Evolutionary conservation across 257 asterid genomes (phyloP), one percentile per base, ranked within the genome.

Genomic region (Scutellaria barbata): DNA sequence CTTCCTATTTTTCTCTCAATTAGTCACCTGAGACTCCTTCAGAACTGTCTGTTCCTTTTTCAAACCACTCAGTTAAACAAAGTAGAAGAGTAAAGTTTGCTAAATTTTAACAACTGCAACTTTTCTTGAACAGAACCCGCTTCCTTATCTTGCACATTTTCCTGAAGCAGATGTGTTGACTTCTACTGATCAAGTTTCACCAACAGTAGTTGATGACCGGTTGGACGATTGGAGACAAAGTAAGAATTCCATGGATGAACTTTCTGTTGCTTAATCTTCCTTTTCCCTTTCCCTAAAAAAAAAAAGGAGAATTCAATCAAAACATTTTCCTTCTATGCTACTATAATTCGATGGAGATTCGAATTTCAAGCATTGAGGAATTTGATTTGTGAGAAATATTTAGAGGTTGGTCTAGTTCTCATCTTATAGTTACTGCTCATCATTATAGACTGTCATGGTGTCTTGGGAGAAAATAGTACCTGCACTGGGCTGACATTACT

Each of bases 161-260:
- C 97, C 98, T 63, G 97, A 92, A 88, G 99, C 99, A 59, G 99
- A 95, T 73, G 82, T 95, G 81, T 83, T 95, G 81, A 89, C 98
- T 66, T 95, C 99, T 58, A 92, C 98, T 45, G 99, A 95, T 87
- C 92, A 82, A 82, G 88, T 87, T 84, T 81, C 84, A 69, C 98
- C 98, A 60, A 88, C 99, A 40, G 96, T 90, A 74, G 85, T 86
- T 56, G 99, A 89, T 78, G 99, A 95, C 84, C 86, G 82, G 25
- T 81, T 95, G 95, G 99, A 95, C 62, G 83, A 80, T 77, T 95
- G 99, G 99, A 77, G 74, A 76, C 87, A 71, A 90, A 96, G 99
- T 95, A 87, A 75, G 39, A 56, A 61, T 77, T 66, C 52, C 69
- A 62, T 68, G 14, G 65, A 55, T 73, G 54, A 78, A 72, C 66